Percentiles rank a stretch among this genome's conserved stretches.
Evolutionary conservation across 192 early-diverging fungal species (phyloP).

Genomic region (Jimgerdemannia flammicorona): DNA sequence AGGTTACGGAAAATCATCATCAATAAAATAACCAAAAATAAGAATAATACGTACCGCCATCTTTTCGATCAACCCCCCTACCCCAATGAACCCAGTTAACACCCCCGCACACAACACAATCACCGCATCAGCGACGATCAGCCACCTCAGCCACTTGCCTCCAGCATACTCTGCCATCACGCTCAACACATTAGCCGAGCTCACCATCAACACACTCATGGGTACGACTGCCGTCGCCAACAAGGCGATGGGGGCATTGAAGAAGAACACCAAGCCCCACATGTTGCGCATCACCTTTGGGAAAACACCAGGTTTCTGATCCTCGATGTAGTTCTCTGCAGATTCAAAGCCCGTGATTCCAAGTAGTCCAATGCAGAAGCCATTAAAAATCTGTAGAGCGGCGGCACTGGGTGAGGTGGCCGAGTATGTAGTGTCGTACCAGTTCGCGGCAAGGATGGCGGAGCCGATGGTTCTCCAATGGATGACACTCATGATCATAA

Average conservation of each 20-base stretch:
- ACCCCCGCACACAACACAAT: constrained; percentile 60
- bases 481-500: constrained; percentile 38
- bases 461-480: constrained; percentile 37
- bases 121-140: constrained; percentile 49
- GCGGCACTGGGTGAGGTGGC: constrained; percentile 9
- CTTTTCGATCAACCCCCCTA: constrained; percentile 27
- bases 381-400: constrained; percentile 39
- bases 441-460: constrained; percentile 37
- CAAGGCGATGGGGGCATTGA: constrained; percentile 48
- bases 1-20: no score
- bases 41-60: no score
- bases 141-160: constrained; percentile 29
- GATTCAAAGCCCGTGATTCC: constrained; percentile 50
- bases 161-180: constrained; percentile 37
- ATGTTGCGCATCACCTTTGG: constrained; percentile 57
- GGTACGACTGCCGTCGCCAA: constrained; percentile 42
- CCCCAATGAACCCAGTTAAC: constrained; percentile 50
- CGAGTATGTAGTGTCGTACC: constrained; percentile 31
- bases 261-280: constrained; percentile 32
- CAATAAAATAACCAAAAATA: no score
- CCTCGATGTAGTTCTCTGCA: constrained; percentile 54
- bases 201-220: constrained; percentile 28
- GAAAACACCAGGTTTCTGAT: constrained; percentile 50
- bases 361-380: constrained; percentile 53
- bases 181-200: constrained; percentile 38